Conservation (phyloP, 805 yeast species). For the Sporopachydermia quercuum region DNA sequence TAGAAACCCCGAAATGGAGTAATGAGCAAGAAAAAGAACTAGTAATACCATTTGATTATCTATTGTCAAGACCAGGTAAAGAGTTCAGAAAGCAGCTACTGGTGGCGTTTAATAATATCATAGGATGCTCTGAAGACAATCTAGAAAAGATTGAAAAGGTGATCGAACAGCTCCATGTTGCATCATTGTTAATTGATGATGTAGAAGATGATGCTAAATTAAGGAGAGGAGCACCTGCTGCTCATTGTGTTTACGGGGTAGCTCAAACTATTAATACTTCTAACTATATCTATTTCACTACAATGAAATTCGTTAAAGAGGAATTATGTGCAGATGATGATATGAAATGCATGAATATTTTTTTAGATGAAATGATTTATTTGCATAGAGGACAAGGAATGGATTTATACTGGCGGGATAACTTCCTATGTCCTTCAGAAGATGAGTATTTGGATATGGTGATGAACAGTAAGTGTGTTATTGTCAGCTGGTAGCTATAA, state of each 20-base stretch:
- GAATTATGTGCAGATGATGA: constrained; percentile 10
- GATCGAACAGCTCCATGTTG: constrained; percentile 47
- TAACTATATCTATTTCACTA: constrained; percentile 65
- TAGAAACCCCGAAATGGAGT: constrained; percentile 15
- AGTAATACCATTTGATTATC: constrained; percentile 34
- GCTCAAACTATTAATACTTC: constrained; percentile 77
- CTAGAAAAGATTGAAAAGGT: constrained; percentile 28
- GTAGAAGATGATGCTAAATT: constrained; percentile 65
- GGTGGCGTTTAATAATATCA: constrained; percentile 36
- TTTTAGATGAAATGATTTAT: constrained; percentile 61
- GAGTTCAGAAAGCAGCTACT: constrained; percentile 36
- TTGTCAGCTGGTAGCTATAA: neutral
- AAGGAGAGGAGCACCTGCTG: constrained; percentile 67
- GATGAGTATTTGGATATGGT: constrained; percentile 67
- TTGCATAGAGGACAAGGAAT: constrained; percentile 84
- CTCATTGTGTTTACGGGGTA: constrained; percentile 63
- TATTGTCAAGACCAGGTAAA: constrained; percentile 39
- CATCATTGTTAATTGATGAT: constrained; percentile 69
- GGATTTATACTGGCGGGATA: constrained; percentile 82
- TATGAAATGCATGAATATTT: constrained; percentile 23
- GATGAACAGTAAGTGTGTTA: constrained; percentile 34
- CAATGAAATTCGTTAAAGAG: constrained; percentile 36
- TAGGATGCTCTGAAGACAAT: constrained; percentile 25
- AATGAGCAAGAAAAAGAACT: constrained; percentile 17
- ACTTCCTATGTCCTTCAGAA: constrained; percentile 39